Percentiles rank a stretch among this genome's conserved stretches.
These are phyloP conservation scores for Pezicula radicicola DNA, from an alignment of 2,329 filamentous ascomycete species.

Conservation along the genomic window DNA sequence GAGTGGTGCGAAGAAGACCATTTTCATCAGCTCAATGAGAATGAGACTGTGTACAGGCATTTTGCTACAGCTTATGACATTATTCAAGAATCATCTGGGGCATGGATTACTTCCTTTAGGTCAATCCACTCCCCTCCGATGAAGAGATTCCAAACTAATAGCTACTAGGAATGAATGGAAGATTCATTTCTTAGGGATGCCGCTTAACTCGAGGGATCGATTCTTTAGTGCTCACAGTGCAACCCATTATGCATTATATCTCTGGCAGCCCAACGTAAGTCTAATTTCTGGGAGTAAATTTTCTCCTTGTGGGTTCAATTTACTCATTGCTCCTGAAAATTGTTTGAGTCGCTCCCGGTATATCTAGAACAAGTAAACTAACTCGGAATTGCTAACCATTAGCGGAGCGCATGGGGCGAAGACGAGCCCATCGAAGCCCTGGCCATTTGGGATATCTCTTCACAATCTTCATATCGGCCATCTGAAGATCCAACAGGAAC, in stretches of 20 bases:
- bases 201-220: slow-evolving; percentile 52
- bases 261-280: slow-evolving; percentile 51
- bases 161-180: slow-evolving; percentile 47
- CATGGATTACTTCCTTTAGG: slow-evolving; percentile 46
- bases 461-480: slow-evolving; percentile 43
- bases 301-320: no score
- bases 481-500: slow-evolving; percentile 45
- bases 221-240: slow-evolving; percentile 59
- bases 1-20: slow-evolving; percentile 57
- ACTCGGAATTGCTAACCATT: no score
- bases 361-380: no score
- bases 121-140: slow-evolving; percentile 23
- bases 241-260: slow-evolving; percentile 59
- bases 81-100: slow-evolving; percentile 6
- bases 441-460: slow-evolving; percentile 57
- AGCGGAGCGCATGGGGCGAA: slow-evolving; percentile 49
- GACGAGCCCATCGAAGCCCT: slow-evolving; percentile 56
- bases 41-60: slow-evolving; percentile 51
- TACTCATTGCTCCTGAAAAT: no score
- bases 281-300: no score
- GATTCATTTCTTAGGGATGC: slow-evolving; percentile 54
- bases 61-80: slow-evolving; percentile 59
- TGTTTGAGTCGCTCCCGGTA: no score
- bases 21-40: slow-evolving; percentile 48
- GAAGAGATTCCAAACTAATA: neutral